Evolutionary conservation across 2,329 filamentous ascomycete genomes (phyloP), one percentile per base, ranked within the genome.

Genomic region (Chrysoporthe puriensis): DNA sequence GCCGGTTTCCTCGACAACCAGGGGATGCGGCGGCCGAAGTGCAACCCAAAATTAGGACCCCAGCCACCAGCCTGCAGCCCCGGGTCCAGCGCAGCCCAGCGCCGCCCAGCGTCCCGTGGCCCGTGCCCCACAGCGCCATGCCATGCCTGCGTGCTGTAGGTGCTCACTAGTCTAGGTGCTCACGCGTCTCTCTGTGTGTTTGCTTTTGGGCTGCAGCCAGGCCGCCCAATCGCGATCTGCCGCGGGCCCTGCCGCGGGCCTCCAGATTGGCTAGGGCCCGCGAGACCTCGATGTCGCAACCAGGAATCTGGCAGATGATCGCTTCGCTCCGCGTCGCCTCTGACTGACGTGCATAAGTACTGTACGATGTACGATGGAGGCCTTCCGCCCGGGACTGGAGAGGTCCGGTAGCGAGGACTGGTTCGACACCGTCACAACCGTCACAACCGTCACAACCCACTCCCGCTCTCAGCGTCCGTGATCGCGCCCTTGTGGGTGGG

Each of bases 261-360:
- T 26, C 26, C 48, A 52, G 21, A n/a, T 52, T 32, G 26, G 5
- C 3, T 32, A 5, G 48, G 48, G 2, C 21, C 21, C 26, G 48
- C 18, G 21, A 13, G 21, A 13, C 2, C 21, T 32, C 50, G 26
- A 11, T 16, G 21, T 32, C 14, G 11, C 4, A 2, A 40, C n/a
- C 36, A 43, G 13, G 7, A 60, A 60, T 60, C 57, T 48, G 42
- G 58, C 43, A 61, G 42, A 61, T 48, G 59, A 61, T 61, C 59
- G 59, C 36, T 40, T 60, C 57, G 57, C 59, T 46, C 48, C 59
- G 42, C 43, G 14, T 4, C 42, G 26, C 42, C 59, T 34, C 26
- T 46, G n/a, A 34, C 36, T 61, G 59, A 61, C 59, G 59, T 61
- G 59, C 59, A 61, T 61, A 44, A 26, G 26, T 26, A 26, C 26